Evolutionary conservation across 441 rosid species (phyloP), one percentile per base, ranked within the genome.

Genomic region (Jatropha podagrica): DNA sequence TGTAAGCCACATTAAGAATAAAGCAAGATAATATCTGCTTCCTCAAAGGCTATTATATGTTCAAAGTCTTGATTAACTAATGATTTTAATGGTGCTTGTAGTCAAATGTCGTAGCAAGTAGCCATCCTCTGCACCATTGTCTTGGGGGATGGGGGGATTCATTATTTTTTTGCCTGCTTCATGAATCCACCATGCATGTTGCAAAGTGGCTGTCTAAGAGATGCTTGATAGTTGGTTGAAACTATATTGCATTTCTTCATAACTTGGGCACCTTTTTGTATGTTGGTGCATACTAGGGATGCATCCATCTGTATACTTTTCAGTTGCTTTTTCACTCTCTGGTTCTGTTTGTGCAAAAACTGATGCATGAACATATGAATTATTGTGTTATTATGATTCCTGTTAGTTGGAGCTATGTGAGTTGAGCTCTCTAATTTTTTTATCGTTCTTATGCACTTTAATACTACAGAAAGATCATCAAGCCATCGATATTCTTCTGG

Each of bases 401-500:
- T 65, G 71, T 41, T 72, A 14, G 62, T 44, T 32, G 54, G 18
- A 55, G 20, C 26, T 63, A 26, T 26, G 13, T 46, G 17, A 26
- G 55, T 48, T 18, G 1, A 56, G 40, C 38, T 41, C 59, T 49
- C 27, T 65, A 17, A 60, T 68, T 52, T 26, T 63, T 68, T 49
- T 61, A 18, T 60, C 62, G 15, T 69, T 54, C 60, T 71, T 41
- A 38, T 78, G 49, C 49, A 59, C 80, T 75, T 54, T 26, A 72
- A 67, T 71, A 37, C 81, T 80, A 79, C 97, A 96, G 98, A 96
- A 84, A 76, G 98, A 96, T 76, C 99, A 94, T 82, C 99, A 96
- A 82, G 98, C 99, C 77, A 92, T 96, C 69, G 98, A 96, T 86
- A 94, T 96, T 81, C 98, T 96, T 76, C 86, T 96, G 56, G 98